These are phyloP conservation scores for Cenococcum geophilum DNA, from an alignment of 495 filamentous ascomycete genomes.

Conservation along the genomic window DNA sequence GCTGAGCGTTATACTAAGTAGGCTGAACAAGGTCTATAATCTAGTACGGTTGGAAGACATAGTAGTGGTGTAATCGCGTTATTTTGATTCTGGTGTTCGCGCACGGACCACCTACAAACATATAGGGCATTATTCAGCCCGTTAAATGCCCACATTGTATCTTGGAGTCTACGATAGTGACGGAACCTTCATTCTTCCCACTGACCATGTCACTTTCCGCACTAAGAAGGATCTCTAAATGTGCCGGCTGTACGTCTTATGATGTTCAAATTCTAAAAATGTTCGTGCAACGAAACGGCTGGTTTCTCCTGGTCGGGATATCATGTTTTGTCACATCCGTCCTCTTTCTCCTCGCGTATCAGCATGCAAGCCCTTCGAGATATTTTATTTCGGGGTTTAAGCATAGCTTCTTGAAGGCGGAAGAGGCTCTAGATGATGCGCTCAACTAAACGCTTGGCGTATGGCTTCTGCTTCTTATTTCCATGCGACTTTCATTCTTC, in stretches of 20 bases:
- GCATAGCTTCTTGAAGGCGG: neutral
- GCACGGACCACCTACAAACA: too few species aligned
- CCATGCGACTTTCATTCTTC: neutral
- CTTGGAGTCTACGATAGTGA: neutral
- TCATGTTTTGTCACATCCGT: constrained; percentile 2
- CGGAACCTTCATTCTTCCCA: neutral
- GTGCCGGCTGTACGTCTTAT: too few species aligned
- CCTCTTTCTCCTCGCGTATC: neutral
- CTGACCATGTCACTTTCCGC: too few species aligned
- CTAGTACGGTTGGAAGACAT: too few species aligned
- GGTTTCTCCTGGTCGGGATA: neutral
- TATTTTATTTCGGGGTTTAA: neutral
- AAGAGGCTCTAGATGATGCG: neutral
- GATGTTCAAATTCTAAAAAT: neutral
- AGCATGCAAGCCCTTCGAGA: neutral
- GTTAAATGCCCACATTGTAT: neutral
- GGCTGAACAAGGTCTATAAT: too few species aligned
- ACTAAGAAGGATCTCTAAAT: too few species aligned
- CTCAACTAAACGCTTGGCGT: constrained; percentile 1
- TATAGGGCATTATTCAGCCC: neutral
- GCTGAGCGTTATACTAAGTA: too few species aligned
- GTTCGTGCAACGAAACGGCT: neutral
- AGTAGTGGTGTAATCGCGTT: too few species aligned
- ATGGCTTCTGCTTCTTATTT: neutral
- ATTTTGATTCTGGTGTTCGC: too few species aligned